Conservation (phyloP, 2,329 filamentous ascomycete species). For the Fusarium mundagurra region DNA sequence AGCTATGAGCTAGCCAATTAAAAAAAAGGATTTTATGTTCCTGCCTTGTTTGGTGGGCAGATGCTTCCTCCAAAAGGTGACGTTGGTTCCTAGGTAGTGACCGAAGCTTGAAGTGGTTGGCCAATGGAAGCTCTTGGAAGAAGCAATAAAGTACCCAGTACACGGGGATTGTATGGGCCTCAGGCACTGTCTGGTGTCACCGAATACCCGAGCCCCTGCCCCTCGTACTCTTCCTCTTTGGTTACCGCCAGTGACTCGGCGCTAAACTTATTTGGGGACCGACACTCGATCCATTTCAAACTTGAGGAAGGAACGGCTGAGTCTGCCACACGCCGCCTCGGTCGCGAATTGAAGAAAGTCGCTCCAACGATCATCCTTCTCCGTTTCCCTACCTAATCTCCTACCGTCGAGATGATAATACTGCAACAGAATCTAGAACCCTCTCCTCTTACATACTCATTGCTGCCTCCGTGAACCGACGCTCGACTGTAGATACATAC, state of each 20-base stretch:
- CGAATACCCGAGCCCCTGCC: conserved; percentile 7
- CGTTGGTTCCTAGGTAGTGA: conserved; percentile 15
- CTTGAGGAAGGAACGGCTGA: background rate
- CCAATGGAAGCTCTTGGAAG: conserved; percentile 8
- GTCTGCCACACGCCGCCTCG: conserved; percentile 30
- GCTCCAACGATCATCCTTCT: conserved; percentile 23
- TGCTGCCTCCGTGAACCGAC: conserved; percentile 23
- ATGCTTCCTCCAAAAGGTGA: conserved; percentile 1
- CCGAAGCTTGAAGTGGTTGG: conserved; percentile 13
- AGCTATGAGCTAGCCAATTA: background rate
- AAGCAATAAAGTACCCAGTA: conserved; percentile 13
- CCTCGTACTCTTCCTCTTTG: conserved; percentile 27
- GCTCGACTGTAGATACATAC: background rate
- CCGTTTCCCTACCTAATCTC: conserved; percentile 17
- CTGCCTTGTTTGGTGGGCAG: conserved; percentile 18
- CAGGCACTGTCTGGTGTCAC: conserved; percentile 26
- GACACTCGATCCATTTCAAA: conserved; percentile 38
- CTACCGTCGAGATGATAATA: conserved; percentile 34
- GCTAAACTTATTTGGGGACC: conserved; percentile 51
- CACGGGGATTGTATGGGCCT: conserved; percentile 31
- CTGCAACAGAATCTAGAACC: conserved; percentile 14
- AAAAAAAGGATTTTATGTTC: background rate
- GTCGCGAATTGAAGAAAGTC: conserved; percentile 39
- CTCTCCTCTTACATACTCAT: conserved; percentile 10
- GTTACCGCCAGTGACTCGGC: conserved; percentile 28